Conservation (phyloP, 441 rosid genomes). For the Melastoma candidum region DNA sequence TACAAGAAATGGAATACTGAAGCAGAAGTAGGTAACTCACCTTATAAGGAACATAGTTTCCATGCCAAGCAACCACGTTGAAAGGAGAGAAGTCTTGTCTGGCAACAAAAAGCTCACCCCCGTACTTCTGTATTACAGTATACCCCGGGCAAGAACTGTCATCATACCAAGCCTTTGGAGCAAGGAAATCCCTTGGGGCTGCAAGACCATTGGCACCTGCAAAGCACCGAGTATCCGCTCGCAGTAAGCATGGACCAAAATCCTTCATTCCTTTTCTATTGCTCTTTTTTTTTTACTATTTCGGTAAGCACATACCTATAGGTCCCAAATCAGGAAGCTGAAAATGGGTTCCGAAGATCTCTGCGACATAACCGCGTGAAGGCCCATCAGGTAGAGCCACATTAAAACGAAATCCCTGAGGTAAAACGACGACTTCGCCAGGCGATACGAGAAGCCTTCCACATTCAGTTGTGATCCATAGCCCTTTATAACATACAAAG, state of each 20-base stretch:
- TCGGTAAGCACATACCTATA: conserved; percentile 39
- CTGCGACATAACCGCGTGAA: conserved; percentile 87
- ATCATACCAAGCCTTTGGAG: conserved; percentile 82
- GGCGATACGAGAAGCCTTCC: conserved; percentile 81
- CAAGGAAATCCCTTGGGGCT: conserved; percentile 84
- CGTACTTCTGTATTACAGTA: conserved; percentile 70
- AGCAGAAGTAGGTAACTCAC: conserved; percentile 23
- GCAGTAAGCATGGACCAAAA: too few species aligned
- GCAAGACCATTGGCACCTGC: conserved; percentile 97
- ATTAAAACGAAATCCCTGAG: conserved; percentile 83
- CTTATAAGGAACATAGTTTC: conserved; percentile 91
- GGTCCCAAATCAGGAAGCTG: conserved; percentile 99
- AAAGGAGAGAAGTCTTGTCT: conserved; percentile 94
- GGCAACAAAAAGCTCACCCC: conserved; percentile 77
- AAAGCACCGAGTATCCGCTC: conserved; percentile 7
- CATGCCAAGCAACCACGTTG: conserved; percentile 98
- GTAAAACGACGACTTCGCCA: conserved; percentile 78
- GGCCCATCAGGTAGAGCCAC: conserved; percentile 75
- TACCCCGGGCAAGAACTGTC: conserved; percentile 54
- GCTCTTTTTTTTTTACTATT: too few species aligned
- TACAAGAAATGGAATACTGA: background rate
- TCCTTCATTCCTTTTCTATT: too few species aligned
- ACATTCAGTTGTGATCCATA: conserved; percentile 90
- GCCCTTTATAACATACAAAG: conserved; percentile 32
- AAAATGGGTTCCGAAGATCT: conserved; percentile 87